These are phyloP conservation scores for Mallotus nudiflorus DNA, from an alignment of 345 rosid species.

Conservation along the genomic window DNA sequence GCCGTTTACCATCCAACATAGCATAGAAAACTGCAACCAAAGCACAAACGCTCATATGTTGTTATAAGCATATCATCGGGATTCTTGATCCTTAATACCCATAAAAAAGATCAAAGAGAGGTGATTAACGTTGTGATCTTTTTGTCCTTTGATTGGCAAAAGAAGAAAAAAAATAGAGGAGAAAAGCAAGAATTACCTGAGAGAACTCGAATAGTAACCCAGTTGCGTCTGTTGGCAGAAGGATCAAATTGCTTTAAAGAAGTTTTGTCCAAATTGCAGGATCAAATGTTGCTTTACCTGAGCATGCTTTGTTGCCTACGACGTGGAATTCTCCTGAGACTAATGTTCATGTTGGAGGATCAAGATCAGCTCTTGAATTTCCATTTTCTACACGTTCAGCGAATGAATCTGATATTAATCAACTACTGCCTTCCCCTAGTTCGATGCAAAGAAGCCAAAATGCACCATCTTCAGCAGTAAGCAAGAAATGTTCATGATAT, in stretches of 20 bases:
- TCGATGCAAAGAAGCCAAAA: constrained; percentile 37
- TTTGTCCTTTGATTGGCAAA: too few relatives aligned
- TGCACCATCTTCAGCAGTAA: constrained; percentile 42
- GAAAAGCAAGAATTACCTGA: constrained; percentile 37
- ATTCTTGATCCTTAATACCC: neutral
- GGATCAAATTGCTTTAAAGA: too few relatives aligned
- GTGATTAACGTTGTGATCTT: neutral
- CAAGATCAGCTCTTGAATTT: constrained; percentile 27
- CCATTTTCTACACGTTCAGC: constrained; percentile 26
- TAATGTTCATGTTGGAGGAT: constrained; percentile 2
- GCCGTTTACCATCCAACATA: constrained; percentile 53
- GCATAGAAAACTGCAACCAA: constrained; percentile 55
- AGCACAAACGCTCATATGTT: constrained; percentile 1
- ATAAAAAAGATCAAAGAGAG: neutral
- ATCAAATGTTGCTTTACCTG: constrained; percentile 29
- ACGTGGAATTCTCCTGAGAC: constrained; percentile 23
- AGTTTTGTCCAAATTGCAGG: constrained; percentile 22
- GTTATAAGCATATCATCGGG: neutral
- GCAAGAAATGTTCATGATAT: neutral
- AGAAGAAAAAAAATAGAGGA: neutral
- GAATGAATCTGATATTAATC: constrained; percentile 30
- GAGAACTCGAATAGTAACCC: too few relatives aligned
- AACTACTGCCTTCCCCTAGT: constrained; percentile 36
- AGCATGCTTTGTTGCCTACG: constrained; percentile 25
- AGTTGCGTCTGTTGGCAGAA: constrained; percentile 12